Evolutionary conservation across 2,329 filamentous ascomycete species (phyloP), one percentile per base, ranked within the genome.

Genomic region (Onygenales sp.): DNA sequence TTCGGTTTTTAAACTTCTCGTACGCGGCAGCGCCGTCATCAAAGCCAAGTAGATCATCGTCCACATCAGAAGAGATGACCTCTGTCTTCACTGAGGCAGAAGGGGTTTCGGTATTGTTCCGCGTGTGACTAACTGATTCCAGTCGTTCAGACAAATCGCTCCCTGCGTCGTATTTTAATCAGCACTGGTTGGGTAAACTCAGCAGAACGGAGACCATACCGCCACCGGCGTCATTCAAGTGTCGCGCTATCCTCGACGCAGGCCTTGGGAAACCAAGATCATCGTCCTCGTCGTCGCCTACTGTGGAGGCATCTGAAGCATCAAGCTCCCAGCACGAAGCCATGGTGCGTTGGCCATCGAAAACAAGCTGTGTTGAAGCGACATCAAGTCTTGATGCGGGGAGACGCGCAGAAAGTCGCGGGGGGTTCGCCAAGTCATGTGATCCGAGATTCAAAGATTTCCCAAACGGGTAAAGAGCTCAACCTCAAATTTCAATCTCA

Each of bases 1-100:
- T 82, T 46, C 79, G 74, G 49, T 82, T 80, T 63, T 84, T 85
- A 65, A 83, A 84, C n/a, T 77, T 75, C 42, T 80, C 71, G 57
- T 88, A 88, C 6, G 77, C 76, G 9, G 65, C 61, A 57, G 69
- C 66, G 44, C 69, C 67, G 58, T 69, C 67, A 49, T 70, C 69
- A 52, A 71, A 68, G 3, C 63, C 62, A n/a, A 62, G 60, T 51
- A 63, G 61, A 34, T 67, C 63, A 47, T 60, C 64, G 42, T 62
- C 57, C 17, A 59, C 62, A 21, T 61, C 59, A 34, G 62, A 52
- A 6, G 58, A 54, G 3, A 57, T 55, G 31, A 58, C 58, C 33
- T 52, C 37, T 31, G 21, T 45, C 6, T 34, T 42, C 9, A 37
- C 21, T 39, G 52, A 52, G 10, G 54, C 42, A n/a, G 56, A 42